Base-by-base conservation (phyloP, 2,329 filamentous ascomycete species). In the Colletotrichum chrysophilum region DNA sequence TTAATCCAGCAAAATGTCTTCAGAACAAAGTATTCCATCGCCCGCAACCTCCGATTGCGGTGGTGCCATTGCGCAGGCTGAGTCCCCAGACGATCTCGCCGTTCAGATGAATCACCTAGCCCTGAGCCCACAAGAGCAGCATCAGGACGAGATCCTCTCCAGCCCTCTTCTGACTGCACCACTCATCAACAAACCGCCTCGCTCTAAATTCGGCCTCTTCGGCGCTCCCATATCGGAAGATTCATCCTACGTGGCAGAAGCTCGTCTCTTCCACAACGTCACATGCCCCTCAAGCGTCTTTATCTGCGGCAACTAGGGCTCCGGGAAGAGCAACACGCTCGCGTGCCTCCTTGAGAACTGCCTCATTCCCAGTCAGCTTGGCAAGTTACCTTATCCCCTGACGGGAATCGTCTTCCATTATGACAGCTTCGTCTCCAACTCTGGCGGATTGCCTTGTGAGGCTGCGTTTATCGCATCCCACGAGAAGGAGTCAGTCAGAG, bases 371-470 rank as follows among this genome's bases (percentile, higher is more conserved):
- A 89, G 85, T 0, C 78, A 81, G 0, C 84, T 88, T 0, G 89
- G 88, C 7, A 80, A 81, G 1, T 83, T 93, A 2, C 85, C 87
- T 0, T 83, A 84, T 0, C 91, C 91, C 0, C 83, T 93, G 1
- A 90, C 91, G 0, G 91, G 90, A 0, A 82, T 94, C 0, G 89
- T 94, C 0, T 94, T 94, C 66, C 91, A 94, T 76, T 94, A 92
- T 75, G 91, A 93, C 77, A 87, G 87, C 0, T 91, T 90, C 76
- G 86, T 87, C 16, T 89, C 87, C 0, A 87, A 89, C 56, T 79
- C 80, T 0, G 83, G 86, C 2, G 88, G 88, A 14, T 84, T 84
- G 0, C 88, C 91, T 1, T 93, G 91, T 71, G 92, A 94, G 80
- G 91, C 89, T 0, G 91, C 91, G 0, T 91, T 88, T 76, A 81